Evolutionary conservation across 148 eudicot species (phyloP).

Genomic region (Diospyros kaki): DNA sequence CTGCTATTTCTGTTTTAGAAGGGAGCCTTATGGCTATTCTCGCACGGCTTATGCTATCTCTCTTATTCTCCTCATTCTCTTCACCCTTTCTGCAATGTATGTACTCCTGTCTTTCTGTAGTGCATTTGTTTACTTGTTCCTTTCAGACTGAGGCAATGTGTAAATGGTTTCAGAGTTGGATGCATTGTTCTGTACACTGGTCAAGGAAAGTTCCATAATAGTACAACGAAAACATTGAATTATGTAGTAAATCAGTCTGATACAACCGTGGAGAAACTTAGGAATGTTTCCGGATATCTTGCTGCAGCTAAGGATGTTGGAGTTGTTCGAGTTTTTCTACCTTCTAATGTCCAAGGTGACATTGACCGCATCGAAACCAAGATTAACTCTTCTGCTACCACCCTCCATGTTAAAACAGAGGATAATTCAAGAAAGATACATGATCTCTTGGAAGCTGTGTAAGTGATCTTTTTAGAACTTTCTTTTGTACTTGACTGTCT

Average conservation of each 20-base stretch:
- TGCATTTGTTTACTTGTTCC: not conserved
- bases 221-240: conserved; percentile 52
- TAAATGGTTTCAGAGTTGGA: conserved; percentile 54
- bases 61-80: conserved; percentile 63
- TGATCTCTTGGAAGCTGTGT: conserved; percentile 65
- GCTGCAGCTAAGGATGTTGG: conserved; percentile 68
- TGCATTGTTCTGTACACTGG: conserved; percentile 75
- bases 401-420: conserved; percentile 41
- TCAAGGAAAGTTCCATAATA: conserved; percentile 62
- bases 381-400: conserved; percentile 57
- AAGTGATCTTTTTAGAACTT: conserved; percentile 12
- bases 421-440: conserved; percentile 54
- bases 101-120: conserved; percentile 11
- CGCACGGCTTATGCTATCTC: conserved; percentile 60
- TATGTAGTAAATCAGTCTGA: conserved; percentile 72
- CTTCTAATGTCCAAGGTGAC: conserved; percentile 66
- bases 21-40: conserved; percentile 72
- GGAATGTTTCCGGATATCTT: conserved; percentile 64
- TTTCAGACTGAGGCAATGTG: conserved; percentile 5
- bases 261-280: conserved; percentile 57
- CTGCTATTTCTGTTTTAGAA: conserved; percentile 59
- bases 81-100: conserved; percentile 80
- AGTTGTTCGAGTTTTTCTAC: conserved; percentile 46
- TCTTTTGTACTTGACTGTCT: not conserved
- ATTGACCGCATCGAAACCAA: conserved; percentile 59